These are phyloP conservation scores for Russula brevipes DNA, from an alignment of 768 basidiomycete species.

Conservation along the genomic window DNA sequence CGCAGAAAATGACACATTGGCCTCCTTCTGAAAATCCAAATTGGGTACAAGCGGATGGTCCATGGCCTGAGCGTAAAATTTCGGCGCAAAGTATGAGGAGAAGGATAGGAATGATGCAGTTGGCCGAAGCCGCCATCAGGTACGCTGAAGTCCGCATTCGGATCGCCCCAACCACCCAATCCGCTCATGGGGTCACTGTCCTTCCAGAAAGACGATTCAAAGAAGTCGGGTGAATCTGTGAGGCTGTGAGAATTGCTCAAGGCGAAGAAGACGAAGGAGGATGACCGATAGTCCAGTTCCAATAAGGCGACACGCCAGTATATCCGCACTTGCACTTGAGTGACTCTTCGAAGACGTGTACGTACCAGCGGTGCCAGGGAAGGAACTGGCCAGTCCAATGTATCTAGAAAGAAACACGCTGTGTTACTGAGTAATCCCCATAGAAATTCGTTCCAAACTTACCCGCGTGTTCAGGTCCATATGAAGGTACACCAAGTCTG, in stretches of 20 bases:
- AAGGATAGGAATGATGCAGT: constrained; percentile 32
- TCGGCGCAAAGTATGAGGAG: constrained; percentile 33
- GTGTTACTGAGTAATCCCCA: background rate
- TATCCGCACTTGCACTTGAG: constrained; percentile 29
- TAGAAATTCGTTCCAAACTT: background rate
- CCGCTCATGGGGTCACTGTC: constrained; percentile 27
- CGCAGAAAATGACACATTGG: constrained; percentile 30
- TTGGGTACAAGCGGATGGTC: constrained; percentile 16
- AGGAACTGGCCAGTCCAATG: constrained; percentile 29
- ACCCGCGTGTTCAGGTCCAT: constrained; percentile 29
- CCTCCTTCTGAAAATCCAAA: constrained; percentile 26
- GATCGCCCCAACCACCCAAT: constrained; percentile 31
- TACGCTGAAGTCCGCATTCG: constrained; percentile 25
- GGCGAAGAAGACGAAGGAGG: background rate
- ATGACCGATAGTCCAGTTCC: constrained; percentile 31
- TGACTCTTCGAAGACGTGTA: constrained; percentile 25
- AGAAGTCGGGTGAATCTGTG: constrained; percentile 28
- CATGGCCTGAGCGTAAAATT: constrained; percentile 35
- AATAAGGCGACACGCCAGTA: constrained; percentile 28
- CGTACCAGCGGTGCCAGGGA: constrained; percentile 31
- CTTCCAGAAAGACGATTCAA: constrained; percentile 25
- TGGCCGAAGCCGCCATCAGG: constrained; percentile 31
- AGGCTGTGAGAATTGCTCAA: background rate
- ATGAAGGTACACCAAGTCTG: constrained; percentile 28
- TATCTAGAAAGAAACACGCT: constrained; percentile 17